phyloP scores from a whole-genome alignment of 2,329 filamentous ascomycete genomes.

The Sclerotinia minor region DNA sequence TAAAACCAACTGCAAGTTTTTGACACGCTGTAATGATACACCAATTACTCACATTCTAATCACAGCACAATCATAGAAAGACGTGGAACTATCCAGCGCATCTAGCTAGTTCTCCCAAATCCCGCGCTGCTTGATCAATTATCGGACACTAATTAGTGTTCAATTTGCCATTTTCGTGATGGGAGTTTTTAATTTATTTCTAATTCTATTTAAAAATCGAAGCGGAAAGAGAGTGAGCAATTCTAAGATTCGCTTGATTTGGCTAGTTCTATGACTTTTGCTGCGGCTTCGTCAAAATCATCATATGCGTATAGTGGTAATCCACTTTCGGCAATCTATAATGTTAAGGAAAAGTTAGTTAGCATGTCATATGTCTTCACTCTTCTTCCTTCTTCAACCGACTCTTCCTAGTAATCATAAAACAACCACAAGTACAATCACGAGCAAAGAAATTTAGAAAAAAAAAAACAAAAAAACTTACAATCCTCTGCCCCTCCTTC shows the following conservation, averaged over 20 bases:
- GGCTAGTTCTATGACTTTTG: slow-evolving; percentile 63
- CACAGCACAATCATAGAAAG: too few relatives aligned
- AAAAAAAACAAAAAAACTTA: slow-evolving; percentile 39
- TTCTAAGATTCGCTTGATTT: slow-evolving; percentile 28
- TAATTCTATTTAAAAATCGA: background rate
- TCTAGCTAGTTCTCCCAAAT: too few relatives aligned
- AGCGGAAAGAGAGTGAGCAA: background rate
- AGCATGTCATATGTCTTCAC: background rate
- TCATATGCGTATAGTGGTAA: slow-evolving; percentile 70
- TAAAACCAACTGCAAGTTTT: too few relatives aligned
- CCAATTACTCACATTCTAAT: too few relatives aligned
- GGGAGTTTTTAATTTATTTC: background rate
- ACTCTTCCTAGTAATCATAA: background rate
- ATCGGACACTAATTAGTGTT: too few relatives aligned
- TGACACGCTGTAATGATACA: too few relatives aligned
- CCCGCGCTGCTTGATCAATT: too few relatives aligned
- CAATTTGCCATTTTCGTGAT: too few relatives aligned
- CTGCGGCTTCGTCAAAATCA: slow-evolving; percentile 71
- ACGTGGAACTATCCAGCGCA: too few relatives aligned
- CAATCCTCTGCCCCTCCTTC: slow-evolving; percentile 64
- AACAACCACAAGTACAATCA: too few relatives aligned
- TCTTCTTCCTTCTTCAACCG: background rate
- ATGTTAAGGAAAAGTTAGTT: background rate
- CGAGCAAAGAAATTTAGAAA: background rate
- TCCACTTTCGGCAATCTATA: slow-evolving; percentile 63